Conservation (phyloP, 208 protist genomes). For the Trypanosoma platydactyli region DNA sequence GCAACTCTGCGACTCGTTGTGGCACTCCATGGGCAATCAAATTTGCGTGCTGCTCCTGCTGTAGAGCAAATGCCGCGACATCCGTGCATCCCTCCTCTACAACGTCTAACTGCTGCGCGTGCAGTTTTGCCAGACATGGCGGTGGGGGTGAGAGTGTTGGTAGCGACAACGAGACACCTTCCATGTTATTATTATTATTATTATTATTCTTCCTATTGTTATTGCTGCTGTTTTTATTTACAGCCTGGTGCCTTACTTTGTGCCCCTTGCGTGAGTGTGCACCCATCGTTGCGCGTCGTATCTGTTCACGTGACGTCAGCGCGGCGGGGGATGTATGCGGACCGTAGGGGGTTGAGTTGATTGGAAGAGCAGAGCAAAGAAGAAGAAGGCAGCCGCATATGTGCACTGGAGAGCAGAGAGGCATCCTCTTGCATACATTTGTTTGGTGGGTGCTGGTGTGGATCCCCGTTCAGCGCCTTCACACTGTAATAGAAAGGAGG, state of each 20-base stretch:
- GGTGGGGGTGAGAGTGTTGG: background rate
- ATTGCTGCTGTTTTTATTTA: slow-evolving; percentile 16
- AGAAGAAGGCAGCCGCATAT: too few relatives aligned
- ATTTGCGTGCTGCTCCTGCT: slow-evolving; percentile 35
- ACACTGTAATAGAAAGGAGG: background rate
- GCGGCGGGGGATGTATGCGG: too few relatives aligned
- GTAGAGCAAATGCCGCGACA: slow-evolving; percentile 44
- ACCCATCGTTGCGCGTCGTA: slow-evolving; percentile 16
- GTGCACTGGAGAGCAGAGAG: too few relatives aligned
- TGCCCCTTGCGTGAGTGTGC: slow-evolving; percentile 13
- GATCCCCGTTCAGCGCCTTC: too few relatives aligned
- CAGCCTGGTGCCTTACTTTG: slow-evolving; percentile 14
- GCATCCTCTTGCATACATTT: background rate
- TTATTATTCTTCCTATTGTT: slow-evolving; percentile 14
- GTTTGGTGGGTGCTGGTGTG: background rate
- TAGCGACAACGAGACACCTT: background rate
- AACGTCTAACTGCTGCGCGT: slow-evolving; percentile 32
- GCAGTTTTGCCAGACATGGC: slow-evolving; percentile 50
- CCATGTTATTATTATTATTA: slow-evolving; percentile 6
- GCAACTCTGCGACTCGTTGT: slow-evolving; percentile 51
- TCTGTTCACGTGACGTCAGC: background rate
- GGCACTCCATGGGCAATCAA: slow-evolving; percentile 43
- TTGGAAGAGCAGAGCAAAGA: too few relatives aligned
- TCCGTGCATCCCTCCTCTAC: slow-evolving; percentile 65
- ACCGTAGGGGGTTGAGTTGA: too few relatives aligned